phyloP scores from a whole-genome alignment of 495 filamentous ascomycete species.

The Daldinia caldariorum region DNA sequence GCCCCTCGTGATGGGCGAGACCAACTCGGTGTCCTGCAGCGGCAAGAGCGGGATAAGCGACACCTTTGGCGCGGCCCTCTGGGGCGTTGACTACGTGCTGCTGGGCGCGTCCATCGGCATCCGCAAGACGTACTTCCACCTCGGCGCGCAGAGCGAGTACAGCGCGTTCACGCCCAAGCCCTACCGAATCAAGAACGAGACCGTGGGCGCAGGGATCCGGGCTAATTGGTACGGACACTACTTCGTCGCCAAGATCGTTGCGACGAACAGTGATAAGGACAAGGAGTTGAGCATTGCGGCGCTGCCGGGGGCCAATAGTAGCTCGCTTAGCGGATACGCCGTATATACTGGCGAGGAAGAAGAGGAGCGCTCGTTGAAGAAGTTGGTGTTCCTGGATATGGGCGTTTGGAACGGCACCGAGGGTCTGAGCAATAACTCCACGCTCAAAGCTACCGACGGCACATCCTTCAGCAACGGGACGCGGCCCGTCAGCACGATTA shows the following conservation, averaged over 20 bases:
- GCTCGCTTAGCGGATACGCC: slow-evolving; percentile 43
- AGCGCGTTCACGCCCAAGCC: slow-evolving; percentile 41
- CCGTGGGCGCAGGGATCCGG: slow-evolving; percentile 36
- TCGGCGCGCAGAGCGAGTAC: slow-evolving; percentile 50
- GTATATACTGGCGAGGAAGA: slow-evolving; percentile 20
- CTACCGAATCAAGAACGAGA: slow-evolving; percentile 43
- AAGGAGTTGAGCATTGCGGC: slow-evolving; percentile 35
- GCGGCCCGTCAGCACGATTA: slow-evolving; percentile 26
- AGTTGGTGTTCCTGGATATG: slow-evolving; percentile 46
- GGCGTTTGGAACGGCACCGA: slow-evolving; percentile 48
- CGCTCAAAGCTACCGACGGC: slow-evolving; percentile 43
- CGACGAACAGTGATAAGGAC: not conserved
- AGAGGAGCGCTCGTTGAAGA: slow-evolving; percentile 16
- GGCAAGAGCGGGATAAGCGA: slow-evolving; percentile 50
- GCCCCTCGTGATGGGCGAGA: slow-evolving; percentile 53
- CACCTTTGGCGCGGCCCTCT: slow-evolving; percentile 52
- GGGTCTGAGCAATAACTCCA: slow-evolving; percentile 43
- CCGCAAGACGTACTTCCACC: slow-evolving; percentile 51
- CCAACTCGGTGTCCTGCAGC: slow-evolving; percentile 50
- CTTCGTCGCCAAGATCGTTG: slow-evolving; percentile 40
- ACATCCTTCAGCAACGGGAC: slow-evolving; percentile 35
- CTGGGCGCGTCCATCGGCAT: slow-evolving; percentile 48
- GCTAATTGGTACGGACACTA: slow-evolving; percentile 46
- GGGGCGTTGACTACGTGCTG: slow-evolving; percentile 53
- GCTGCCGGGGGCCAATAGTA: slow-evolving; percentile 42